phyloP scores from a whole-genome alignment of 2,329 filamentous ascomycete genomes.

The Aspergillus awamori region DNA sequence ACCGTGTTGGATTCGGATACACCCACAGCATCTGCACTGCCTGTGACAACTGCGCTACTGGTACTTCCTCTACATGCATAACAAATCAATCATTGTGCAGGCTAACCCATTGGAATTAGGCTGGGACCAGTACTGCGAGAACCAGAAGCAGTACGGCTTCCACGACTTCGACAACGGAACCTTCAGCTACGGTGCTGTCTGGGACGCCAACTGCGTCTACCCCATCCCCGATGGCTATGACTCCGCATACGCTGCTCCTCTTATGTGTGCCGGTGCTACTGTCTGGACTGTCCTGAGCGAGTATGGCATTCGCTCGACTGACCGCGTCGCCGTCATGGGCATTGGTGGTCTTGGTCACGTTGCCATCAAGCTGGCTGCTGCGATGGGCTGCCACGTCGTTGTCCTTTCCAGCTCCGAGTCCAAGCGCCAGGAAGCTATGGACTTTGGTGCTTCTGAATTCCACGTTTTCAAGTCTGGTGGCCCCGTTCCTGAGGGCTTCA shows the following conservation, averaged over 20 bases:
- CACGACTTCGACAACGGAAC: slow-evolving; percentile 35
- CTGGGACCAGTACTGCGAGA: slow-evolving; percentile 29
- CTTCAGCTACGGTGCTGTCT: slow-evolving; percentile 34
- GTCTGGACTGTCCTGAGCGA: slow-evolving; percentile 13
- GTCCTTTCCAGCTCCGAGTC: slow-evolving; percentile 24
- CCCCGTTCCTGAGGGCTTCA: slow-evolving; percentile 9
- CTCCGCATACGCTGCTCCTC: slow-evolving; percentile 10
- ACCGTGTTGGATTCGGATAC: slow-evolving; percentile 38
- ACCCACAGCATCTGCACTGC: slow-evolving; percentile 31
- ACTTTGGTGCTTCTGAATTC: slow-evolving; percentile 65
- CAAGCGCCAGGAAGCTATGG: slow-evolving; percentile 26
- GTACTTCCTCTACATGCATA: slow-evolving; percentile 5
- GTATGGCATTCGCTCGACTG: slow-evolving; percentile 13
- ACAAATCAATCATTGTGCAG: no score
- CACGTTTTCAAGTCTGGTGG: slow-evolving; percentile 40
- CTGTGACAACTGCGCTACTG: slow-evolving; percentile 35
- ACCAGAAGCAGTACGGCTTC: slow-evolving; percentile 30
- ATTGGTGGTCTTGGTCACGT: slow-evolving; percentile 18
- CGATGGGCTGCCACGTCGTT: slow-evolving; percentile 62
- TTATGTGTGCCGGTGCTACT: slow-evolving; percentile 20
- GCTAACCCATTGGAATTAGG: neutral
- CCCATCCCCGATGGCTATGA: slow-evolving; percentile 4
- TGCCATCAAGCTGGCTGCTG: slow-evolving; percentile 62
- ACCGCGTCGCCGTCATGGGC: slow-evolving; percentile 18
- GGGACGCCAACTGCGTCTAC: slow-evolving; percentile 27